phyloP scores from a whole-genome alignment of 371 early-diverging fungal species.

The Capniomyces stellatus region DNA sequence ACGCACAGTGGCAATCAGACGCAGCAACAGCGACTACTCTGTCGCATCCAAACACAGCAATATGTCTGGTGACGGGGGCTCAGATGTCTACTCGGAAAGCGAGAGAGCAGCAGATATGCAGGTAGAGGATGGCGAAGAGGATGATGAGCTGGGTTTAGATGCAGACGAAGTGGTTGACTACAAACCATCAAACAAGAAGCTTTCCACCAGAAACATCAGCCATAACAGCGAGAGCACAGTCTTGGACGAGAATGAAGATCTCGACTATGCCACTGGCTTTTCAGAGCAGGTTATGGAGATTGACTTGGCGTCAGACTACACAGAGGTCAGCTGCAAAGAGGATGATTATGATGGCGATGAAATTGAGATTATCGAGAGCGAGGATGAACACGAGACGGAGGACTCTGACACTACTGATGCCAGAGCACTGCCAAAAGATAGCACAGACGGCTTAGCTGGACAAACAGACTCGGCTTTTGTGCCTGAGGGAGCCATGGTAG shows the following conservation, averaged over 20 bases:
- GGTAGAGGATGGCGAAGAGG: background rate
- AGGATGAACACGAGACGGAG: background rate
- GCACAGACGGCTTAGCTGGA: too few relatives aligned
- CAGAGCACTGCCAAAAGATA: too few relatives aligned
- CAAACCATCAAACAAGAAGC: background rate
- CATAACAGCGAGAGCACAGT: background rate
- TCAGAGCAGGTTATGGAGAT: background rate
- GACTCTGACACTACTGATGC: too few relatives aligned
- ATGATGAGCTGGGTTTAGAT: background rate
- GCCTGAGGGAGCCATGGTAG: too few relatives aligned
- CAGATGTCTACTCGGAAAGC: background rate
- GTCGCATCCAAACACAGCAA: background rate
- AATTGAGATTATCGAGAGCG: background rate
- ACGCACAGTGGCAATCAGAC: background rate
- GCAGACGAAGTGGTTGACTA: background rate
- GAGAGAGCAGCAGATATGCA: background rate
- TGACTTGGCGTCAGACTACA: background rate
- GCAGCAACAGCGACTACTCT: background rate
- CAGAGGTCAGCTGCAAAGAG: background rate
- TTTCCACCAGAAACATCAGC: background rate
- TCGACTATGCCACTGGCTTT: background rate
- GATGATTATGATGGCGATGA: background rate
- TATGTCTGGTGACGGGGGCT: background rate
- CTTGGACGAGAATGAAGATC: background rate
- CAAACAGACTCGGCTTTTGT: too few relatives aligned